phyloP scores from a whole-genome alignment of 2,329 filamentous ascomycete genomes.

The Aspergillus clavatus region DNA sequence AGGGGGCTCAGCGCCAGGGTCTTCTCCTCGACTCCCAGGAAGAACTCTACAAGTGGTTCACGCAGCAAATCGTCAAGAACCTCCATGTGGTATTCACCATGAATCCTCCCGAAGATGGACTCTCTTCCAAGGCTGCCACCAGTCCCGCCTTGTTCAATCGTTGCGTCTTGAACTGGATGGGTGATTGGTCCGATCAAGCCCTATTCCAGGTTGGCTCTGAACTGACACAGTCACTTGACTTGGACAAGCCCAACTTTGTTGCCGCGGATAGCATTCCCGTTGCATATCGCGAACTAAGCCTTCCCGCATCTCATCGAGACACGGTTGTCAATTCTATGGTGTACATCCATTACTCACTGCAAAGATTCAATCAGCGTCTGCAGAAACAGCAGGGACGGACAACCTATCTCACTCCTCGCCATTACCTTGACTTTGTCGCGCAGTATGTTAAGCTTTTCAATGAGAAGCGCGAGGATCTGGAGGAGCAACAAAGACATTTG shows the following conservation, averaged over 20 bases:
- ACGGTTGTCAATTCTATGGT: conserved; percentile 98
- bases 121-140: conserved; percentile 94
- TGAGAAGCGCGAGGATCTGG: conserved; percentile 95
- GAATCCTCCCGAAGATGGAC: conserved; percentile 94
- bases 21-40: conserved; percentile 94
- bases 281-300: conserved; percentile 75
- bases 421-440: conserved; percentile 96
- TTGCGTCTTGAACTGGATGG: conserved; percentile 99
- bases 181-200: conserved; percentile 98
- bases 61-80: conserved; percentile 97
- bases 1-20: conserved; percentile 93
- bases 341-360: conserved; percentile 92
- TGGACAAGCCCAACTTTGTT: conserved; percentile 79
- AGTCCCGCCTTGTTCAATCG: conserved; percentile 98
- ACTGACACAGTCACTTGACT: conserved; percentile 90
- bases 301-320: conserved; percentile 87
- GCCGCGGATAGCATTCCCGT: conserved; percentile 90
- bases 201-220: conserved; percentile 96
- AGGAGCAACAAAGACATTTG: conserved; percentile 96
- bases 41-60: conserved; percentile 99
- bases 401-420: conserved; percentile 90
- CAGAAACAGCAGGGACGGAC: conserved; percentile 87
- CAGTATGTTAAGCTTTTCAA: conserved; percentile 97
- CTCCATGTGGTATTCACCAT: conserved; percentile 99
- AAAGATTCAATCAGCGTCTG: conserved; percentile 80